Base-by-base conservation (phyloP, 371 early-diverging fungal species). In the Mortierella sp. region DNA sequence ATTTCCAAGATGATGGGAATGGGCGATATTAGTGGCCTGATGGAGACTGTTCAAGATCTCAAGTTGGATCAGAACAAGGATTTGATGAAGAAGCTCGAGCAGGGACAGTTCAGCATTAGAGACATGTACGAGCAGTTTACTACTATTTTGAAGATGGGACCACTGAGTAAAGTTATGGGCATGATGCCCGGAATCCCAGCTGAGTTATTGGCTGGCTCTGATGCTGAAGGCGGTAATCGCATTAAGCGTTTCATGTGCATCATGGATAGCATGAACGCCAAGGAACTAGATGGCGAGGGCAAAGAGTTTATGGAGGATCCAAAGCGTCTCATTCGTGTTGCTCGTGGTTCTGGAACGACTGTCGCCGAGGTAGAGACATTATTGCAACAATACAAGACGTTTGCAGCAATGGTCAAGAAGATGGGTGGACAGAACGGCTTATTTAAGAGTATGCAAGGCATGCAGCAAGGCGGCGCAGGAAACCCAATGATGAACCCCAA, bases 51-150 rank as follows among this genome's bases (percentile, higher is more conserved):
- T 2, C 91, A 96, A 78, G 96, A 96, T 73, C 79, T 99, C 80
- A 93, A 96, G 63, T 86, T 98, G 66, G 95, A 95, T 57, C 90
- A 93, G 72, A 95, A 95, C 86, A 92, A 86, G 68, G 95, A 95
- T 70, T 80, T 99, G 76, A 92, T 98, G 87, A 95, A 98, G 84
- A 98, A 98, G 70, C 81, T 99, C 31, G 95, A 93, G 82, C 89
- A 94, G 76, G 99, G 95, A 69, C 75, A 72, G 73, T 98, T 96
- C 81, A 95, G 97, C n/a, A 89, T 99, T 32, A 94, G 97, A 58
- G 99, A 99, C 81, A 97, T 99, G 96, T 93, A 96, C 67, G 97
- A 98, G 63, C 98, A 99, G 85, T 93, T 98, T 79, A 93, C 95
- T 78, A 96, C 91, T 66, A 97, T 99, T n/a, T 78, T 93, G 62